These are phyloP conservation scores for Trichomonas vaginalis DNA, from an alignment of 208 protist species.

Conservation along the genomic window DNA sequence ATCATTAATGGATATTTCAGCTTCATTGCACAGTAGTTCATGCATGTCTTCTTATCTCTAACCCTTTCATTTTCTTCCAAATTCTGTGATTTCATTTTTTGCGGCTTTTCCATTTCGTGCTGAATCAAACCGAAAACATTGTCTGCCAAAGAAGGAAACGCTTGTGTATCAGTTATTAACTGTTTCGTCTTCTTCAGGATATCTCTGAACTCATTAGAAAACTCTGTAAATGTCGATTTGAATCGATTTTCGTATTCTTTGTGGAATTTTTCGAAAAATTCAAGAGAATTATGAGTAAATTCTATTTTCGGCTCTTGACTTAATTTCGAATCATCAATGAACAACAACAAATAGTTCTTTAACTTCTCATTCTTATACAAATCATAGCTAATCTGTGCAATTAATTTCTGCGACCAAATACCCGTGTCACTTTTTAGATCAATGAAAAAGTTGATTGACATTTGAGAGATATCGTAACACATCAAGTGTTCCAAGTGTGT, in stretches of 20 bases:
- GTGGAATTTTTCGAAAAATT: background rate
- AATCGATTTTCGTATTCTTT: background rate
- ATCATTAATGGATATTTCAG: background rate
- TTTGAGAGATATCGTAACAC: background rate
- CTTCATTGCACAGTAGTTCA: background rate
- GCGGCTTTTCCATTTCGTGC: background rate
- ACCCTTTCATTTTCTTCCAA: background rate
- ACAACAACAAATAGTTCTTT: background rate
- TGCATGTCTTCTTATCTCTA: background rate
- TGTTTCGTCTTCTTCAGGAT: background rate
- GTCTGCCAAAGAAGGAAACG: background rate
- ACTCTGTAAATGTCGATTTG: background rate
- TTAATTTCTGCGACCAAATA: background rate
- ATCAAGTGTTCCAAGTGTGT: background rate
- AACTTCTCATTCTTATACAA: background rate
- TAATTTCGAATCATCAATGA: background rate
- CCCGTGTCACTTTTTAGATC: background rate
- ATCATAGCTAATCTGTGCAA: background rate
- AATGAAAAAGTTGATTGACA: background rate
- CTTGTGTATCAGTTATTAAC: background rate
- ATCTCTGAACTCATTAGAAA: background rate
- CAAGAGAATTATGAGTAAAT: background rate
- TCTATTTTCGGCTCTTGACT: background rate
- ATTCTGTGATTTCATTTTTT: background rate
- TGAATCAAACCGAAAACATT: background rate